Evolutionary conservation across 257 asterid genomes (phyloP).

Genomic region (Ophiorrhiza pumila): DNA sequence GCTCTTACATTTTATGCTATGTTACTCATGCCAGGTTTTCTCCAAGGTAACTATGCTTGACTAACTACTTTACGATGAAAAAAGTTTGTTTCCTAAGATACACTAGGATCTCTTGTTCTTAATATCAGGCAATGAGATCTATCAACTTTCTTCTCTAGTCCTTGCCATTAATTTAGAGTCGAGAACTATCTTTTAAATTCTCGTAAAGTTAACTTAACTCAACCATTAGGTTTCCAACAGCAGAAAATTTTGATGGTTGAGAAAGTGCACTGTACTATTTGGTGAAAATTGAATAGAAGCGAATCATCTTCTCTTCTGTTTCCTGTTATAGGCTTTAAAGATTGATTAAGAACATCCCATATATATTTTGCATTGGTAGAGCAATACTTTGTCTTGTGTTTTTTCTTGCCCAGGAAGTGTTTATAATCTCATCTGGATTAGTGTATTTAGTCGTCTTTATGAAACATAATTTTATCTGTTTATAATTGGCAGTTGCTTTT

Average conservation of each 20-base stretch:
- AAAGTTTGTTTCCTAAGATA: background rate
- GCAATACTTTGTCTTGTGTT: background rate
- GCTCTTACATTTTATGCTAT: slow-evolving; percentile 80
- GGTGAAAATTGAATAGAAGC: background rate
- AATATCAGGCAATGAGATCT: background rate
- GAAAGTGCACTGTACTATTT: background rate
- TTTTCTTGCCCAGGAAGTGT: background rate
- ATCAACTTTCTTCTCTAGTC: background rate
- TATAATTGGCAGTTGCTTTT: slow-evolving; percentile 68
- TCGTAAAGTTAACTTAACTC: background rate
- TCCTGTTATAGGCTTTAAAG: background rate
- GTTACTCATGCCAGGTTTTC: slow-evolving; percentile 96
- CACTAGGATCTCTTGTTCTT: background rate
- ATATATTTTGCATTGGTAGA: background rate
- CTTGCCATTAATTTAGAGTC: background rate
- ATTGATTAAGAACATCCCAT: background rate
- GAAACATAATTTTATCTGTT: slow-evolving; percentile 17
- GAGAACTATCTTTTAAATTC: background rate
- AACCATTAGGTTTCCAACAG: background rate
- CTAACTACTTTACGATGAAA: slow-evolving; percentile 1
- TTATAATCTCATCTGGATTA: background rate
- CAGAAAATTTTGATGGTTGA: background rate
- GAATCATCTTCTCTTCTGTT: background rate
- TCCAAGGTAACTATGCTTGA: slow-evolving; percentile 56
- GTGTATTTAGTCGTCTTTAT: background rate